phyloP scores from a whole-genome alignment of 331 rosid genomes.

The Malus hybrid region DNA sequence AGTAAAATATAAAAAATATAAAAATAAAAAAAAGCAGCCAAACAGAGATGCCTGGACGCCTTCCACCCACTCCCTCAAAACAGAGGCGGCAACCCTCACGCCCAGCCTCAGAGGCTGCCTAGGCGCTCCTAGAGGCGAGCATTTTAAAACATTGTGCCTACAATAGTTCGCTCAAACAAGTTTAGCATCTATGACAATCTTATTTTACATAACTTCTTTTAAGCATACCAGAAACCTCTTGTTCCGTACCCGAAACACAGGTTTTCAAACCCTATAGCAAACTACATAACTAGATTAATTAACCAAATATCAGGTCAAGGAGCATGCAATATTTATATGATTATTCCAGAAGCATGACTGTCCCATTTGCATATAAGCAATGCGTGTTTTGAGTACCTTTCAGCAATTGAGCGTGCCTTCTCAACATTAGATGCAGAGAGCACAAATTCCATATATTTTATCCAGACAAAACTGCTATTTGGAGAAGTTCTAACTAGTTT shows the following conservation, averaged over 20 bases:
- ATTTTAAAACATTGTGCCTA: no score
- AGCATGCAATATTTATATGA: neutral
- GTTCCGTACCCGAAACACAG: neutral
- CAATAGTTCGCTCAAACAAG: neutral
- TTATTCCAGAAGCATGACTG: neutral
- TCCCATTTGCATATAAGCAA: neutral
- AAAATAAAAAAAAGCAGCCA: no score
- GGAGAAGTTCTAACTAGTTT: slow-evolving; percentile 82
- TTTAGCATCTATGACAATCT: neutral
- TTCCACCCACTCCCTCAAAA: no score
- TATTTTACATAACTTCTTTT: no score
- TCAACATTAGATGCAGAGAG: slow-evolving; percentile 71
- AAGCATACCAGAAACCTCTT: neutral
- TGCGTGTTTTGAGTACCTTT: slow-evolving; percentile 46
- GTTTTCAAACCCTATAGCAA: neutral
- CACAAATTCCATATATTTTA: slow-evolving; percentile 78
- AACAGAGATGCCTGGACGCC: no score
- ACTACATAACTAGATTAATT: neutral
- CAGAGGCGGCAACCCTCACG: no score
- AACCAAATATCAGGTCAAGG: neutral
- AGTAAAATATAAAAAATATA: no score
- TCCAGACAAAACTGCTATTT: slow-evolving; percentile 84
- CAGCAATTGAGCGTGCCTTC: slow-evolving; percentile 88
- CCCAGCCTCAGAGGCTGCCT: no score
- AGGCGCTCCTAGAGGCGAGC: no score